Conservation (phyloP, 1,139 yeast species). For the Yamadazyma trypodendri region DNA sequence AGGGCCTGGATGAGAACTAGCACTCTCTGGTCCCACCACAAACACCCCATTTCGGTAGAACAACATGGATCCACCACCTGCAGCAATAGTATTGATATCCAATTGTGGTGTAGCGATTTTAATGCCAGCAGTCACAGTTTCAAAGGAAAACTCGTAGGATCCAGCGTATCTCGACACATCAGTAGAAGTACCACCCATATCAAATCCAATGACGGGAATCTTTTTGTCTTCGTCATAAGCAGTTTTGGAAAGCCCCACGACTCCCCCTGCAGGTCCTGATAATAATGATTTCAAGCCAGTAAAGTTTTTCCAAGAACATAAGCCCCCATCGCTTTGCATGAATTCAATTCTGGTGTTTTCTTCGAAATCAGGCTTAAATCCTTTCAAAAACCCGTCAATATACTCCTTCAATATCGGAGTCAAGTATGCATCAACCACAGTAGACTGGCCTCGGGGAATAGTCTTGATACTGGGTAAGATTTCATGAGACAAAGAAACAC, state of each 20-base stretch:
- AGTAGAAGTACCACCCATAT: constrained; percentile 63
- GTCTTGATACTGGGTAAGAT: constrained; percentile 74
- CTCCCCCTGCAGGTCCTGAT: constrained; percentile 64
- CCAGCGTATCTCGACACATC: constrained; percentile 52
- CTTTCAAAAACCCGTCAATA: constrained; percentile 57
- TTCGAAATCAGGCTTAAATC: constrained; percentile 50
- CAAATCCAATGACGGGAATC: constrained; percentile 53
- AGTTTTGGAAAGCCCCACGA: constrained; percentile 54
- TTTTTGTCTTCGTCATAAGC: constrained; percentile 39
- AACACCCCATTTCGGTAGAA: constrained; percentile 51
- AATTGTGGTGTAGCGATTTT: constrained; percentile 57
- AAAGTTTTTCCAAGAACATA: constrained; percentile 46
- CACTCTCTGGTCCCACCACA: constrained; percentile 56
- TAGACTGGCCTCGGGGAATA: constrained; percentile 68
- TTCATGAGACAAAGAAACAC: constrained; percentile 60
- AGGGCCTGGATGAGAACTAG: constrained; percentile 59
- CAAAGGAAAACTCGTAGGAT: constrained; percentile 49
- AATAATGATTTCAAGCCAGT: constrained; percentile 51
- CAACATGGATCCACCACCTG: constrained; percentile 58
- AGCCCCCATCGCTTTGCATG: constrained; percentile 62
- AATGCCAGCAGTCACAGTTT: constrained; percentile 54
- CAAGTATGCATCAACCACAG: constrained; percentile 74
- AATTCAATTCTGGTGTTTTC: constrained; percentile 36
- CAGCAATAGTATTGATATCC: constrained; percentile 59
- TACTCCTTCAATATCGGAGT: constrained; percentile 71